phyloP scores from a whole-genome alignment of 2,329 filamentous ascomycete genomes.

The Ceratocystis destructans region DNA sequence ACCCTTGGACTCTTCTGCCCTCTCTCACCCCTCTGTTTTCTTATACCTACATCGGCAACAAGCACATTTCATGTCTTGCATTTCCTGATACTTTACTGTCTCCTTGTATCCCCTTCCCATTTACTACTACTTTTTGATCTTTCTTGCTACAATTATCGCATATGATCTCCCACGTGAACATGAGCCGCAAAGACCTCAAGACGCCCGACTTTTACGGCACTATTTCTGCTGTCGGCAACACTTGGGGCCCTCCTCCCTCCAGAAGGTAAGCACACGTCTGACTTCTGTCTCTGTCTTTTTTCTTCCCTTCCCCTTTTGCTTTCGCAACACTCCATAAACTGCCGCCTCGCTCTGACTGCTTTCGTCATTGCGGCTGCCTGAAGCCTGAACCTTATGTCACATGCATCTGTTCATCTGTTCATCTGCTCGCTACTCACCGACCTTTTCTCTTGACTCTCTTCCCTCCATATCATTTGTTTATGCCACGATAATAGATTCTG shows the following conservation, averaged over 20 bases:
- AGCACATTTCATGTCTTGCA: background rate
- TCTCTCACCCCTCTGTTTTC: background rate
- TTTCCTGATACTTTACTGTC: constrained; percentile 1
- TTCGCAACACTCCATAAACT: background rate
- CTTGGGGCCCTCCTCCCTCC: constrained; percentile 16
- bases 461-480: background rate
- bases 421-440: background rate
- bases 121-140: constrained; percentile 5
- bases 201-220: constrained; percentile 18
- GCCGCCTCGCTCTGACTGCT: background rate
- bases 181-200: constrained; percentile 19
- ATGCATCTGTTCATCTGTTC: background rate
- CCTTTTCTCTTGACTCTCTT: background rate
- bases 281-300: background rate
- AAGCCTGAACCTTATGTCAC: background rate
- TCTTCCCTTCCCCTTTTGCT: background rate
- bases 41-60: background rate
- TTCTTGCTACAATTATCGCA: background rate
- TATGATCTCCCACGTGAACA: constrained; percentile 15
- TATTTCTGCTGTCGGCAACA: constrained; percentile 15
- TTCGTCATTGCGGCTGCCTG: background rate
- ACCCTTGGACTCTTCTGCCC: background rate
- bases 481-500: background rate
- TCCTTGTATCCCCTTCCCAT: background rate
- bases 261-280: constrained; percentile 16